Percentiles rank a stretch among this genome's conserved stretches.
Evolutionary conservation across 352 stramenopile species (phyloP).

Genomic region (Globisporangium apiculatum): DNA sequence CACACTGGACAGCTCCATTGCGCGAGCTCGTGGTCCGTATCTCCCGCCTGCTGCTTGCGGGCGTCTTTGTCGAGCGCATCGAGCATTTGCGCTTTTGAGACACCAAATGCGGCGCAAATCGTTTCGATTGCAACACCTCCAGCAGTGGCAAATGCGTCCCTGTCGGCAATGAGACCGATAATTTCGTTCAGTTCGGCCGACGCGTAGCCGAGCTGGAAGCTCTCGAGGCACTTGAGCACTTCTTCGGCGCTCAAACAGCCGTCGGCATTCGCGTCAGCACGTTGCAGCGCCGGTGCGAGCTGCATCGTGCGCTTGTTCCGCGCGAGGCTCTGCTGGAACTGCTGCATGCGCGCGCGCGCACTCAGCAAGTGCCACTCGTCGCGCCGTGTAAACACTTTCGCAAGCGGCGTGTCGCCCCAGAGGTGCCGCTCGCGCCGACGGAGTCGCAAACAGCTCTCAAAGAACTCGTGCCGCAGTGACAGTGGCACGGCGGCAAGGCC

Average conservation of each 20-base stretch:
- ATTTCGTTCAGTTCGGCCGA: conserved; percentile 81
- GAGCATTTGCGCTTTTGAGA: conserved; percentile 45
- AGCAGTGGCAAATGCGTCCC: conserved; percentile 28
- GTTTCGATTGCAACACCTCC: conserved; percentile 56
- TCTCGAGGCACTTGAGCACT: conserved; percentile 80
- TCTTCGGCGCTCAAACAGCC: conserved; percentile 56
- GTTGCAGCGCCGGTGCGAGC: conserved; percentile 45
- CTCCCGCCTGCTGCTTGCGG: conserved; percentile 8
- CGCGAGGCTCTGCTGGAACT: conserved; percentile 76
- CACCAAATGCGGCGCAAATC: conserved; percentile 63
- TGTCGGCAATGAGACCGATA: conserved; percentile 66
- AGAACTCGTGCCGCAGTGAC: conserved; percentile 77
- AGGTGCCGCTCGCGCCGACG: conserved; percentile 93
- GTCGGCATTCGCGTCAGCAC: conserved; percentile 72
- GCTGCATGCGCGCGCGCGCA: conserved; percentile 72
- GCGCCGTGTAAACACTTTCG: conserved; percentile 95
- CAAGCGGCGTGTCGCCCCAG: conserved; percentile 93
- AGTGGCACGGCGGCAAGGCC: conserved; percentile 57
- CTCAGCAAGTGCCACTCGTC: conserved; percentile 95
- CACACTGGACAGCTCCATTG: conserved; percentile 69
- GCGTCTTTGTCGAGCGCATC: conserved; percentile 45
- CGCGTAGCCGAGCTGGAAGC: conserved; percentile 78
- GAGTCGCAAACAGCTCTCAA: conserved; percentile 81
- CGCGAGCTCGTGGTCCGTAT: conserved; percentile 12
- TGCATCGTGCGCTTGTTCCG: conserved; percentile 50